These are phyloP conservation scores for Pestalotiopsis sp. DNA, from an alignment of 2,329 filamentous ascomycete genomes.

Conservation along the genomic window DNA sequence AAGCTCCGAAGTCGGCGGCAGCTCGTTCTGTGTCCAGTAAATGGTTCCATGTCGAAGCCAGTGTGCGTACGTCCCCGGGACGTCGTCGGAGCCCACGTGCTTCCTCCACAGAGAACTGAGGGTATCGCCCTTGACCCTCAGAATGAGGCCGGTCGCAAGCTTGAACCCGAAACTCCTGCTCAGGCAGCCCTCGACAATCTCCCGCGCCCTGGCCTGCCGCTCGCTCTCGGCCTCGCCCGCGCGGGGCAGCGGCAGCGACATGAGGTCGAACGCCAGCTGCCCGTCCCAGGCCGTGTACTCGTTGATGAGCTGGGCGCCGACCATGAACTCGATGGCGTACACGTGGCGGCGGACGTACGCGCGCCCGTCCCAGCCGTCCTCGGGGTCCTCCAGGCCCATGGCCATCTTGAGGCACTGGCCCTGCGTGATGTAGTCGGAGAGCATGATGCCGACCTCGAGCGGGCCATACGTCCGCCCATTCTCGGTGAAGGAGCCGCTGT, in stretches of 20 bases:
- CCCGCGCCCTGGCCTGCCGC: conserved; percentile 50
- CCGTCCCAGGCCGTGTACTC: conserved; percentile 55
- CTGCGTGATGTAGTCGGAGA: conserved; percentile 62
- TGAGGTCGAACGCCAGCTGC: conserved; percentile 49
- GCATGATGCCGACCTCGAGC: conserved; percentile 42
- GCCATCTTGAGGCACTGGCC: conserved; percentile 55
- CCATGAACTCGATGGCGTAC: conserved; percentile 53
- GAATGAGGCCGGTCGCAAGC: conserved; percentile 56
- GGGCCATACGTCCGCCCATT: conserved; percentile 9
- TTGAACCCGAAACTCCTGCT: conserved; percentile 56
- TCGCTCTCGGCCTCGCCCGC: conserved; percentile 41
- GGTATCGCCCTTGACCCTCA: conserved; percentile 51
- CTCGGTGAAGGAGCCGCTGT: conserved; percentile 22
- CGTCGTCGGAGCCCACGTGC: conserved; percentile 49
- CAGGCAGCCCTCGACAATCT: conserved; percentile 56
- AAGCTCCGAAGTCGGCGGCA: conserved; percentile 40
- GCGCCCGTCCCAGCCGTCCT: conserved; percentile 57
- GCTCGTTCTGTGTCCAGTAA: conserved; percentile 46
- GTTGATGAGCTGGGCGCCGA: conserved; percentile 55
- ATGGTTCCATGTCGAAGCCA: conserved; percentile 55
- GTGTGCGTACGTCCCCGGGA: conserved; percentile 54
- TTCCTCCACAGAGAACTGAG: conserved; percentile 57
- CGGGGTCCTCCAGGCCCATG: conserved; percentile 53
- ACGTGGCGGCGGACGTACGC: conserved; percentile 51
- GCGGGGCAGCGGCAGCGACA: conserved; percentile 45